Base-by-base conservation (phyloP, 75 land plant species). In the Adiantum capillusveneris region DNA sequence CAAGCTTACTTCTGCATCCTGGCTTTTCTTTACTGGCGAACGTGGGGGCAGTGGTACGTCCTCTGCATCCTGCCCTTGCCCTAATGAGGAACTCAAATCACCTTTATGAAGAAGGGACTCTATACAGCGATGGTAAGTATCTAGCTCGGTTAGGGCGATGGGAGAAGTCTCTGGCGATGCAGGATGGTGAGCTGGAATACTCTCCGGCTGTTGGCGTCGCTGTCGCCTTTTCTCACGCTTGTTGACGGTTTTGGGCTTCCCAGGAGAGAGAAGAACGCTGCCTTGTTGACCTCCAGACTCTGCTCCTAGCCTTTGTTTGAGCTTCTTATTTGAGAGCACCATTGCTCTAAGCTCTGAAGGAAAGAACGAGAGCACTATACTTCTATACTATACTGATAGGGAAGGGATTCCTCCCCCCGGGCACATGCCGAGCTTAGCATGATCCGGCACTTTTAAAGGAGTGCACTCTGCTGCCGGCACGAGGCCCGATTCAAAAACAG, bases 301-400 rank as follows among this genome's bases (percentile, higher is more conserved):
- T 2, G 57, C 63, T 34, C 79, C 51, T 1, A 75, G 68, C 76
- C 74, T 90, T 44, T 79, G 75, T 74, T 86, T 86, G 44, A 86
- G 76, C 71, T 81, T 86, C 65, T 81, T 80, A 75, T 79, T 77
- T 11, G 86, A 83, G 14, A 83, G 56, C 14, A 89, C 87, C 95
- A 89, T 89, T 17, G 69, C 44, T 75, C 81, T 42, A n/a, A n/a
- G n/a, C n/a, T n/a, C n/a, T n/a, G n/a, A n/a, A n/a, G n/a, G n/a
- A n/a, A n/a, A n/a, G n/a, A n/a, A n/a, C n/a, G n/a, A n/a, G n/a
- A n/a, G n/a, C n/a, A n/a, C n/a, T n/a, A n/a, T n/a, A n/a, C n/a
- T n/a, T n/a, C n/a, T n/a, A n/a, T n/a, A n/a, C n/a, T n/a, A n/a
- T n/a, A n/a, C n/a, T n/a, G n/a, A n/a, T n/a, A n/a, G n/a, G n/a